Evolutionary conservation across 2,329 filamentous ascomycete genomes (phyloP).

Genomic region (Claviceps pazoutovae): DNA sequence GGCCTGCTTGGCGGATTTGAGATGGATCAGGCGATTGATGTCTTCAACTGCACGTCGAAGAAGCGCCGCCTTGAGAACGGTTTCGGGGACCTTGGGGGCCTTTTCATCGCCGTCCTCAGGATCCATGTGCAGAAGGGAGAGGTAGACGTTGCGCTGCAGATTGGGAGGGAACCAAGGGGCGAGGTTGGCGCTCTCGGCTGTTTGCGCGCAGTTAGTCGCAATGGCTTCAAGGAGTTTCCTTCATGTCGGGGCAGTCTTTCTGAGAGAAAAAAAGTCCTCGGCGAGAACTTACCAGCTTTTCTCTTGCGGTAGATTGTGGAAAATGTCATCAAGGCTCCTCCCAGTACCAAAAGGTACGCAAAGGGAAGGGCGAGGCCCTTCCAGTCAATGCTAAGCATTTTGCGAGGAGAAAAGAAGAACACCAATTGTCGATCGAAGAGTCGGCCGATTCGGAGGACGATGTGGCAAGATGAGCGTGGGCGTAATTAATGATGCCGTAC

Average conservation of each 20-base stretch:
- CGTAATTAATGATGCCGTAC: neutral
- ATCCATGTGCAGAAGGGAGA: slow-evolving; percentile 74
- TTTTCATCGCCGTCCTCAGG: slow-evolving; percentile 51
- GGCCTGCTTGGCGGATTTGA: slow-evolving; percentile 79
- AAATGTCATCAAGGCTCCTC: slow-evolving; percentile 82
- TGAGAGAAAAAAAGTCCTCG: neutral
- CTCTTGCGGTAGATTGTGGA: slow-evolving; percentile 85
- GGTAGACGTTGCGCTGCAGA: slow-evolving; percentile 85
- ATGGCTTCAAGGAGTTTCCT: neutral
- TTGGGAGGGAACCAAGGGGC: slow-evolving; percentile 91
- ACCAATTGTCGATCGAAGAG: neutral
- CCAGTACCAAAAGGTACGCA: slow-evolving; percentile 76
- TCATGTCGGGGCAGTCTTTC: too few relatives aligned
- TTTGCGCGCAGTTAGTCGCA: neutral
- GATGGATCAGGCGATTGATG: slow-evolving; percentile 78
- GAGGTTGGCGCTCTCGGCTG: slow-evolving; percentile 68
- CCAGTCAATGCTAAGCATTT: slow-evolving; percentile 47
- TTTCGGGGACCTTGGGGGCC: slow-evolving; percentile 59
- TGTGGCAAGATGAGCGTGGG: neutral
- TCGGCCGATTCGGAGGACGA: neutral
- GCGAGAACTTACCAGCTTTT: slow-evolving; percentile 53
- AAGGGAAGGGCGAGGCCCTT: slow-evolving; percentile 73
- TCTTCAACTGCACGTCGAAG: slow-evolving; percentile 83
- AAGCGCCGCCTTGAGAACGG: slow-evolving; percentile 74
- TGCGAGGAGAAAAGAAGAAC: neutral